A percentile compares a stretch with the other conserved stretches of the same genome.
phyloP scores from a whole-genome alignment of 176 grass and related monocot species.

The Poa annua region DNA sequence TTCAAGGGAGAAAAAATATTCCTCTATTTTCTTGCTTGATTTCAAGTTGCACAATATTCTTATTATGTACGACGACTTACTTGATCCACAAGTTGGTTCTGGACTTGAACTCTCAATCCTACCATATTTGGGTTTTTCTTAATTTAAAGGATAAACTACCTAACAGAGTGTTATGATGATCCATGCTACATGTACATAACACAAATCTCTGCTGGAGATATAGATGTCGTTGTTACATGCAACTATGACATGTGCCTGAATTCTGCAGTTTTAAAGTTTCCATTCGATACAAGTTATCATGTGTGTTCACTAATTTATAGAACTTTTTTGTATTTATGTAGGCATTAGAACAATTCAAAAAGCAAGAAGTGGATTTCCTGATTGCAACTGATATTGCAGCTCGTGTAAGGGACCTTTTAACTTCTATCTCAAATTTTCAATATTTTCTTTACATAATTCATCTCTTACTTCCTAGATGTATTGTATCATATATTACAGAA shows the following conservation, averaged over 20 bases:
- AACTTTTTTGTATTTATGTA: conserved; percentile 28
- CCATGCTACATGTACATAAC: not conserved
- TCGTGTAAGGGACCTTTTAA: conserved; percentile 71
- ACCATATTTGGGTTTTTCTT: not conserved
- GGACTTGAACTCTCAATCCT: not conserved
- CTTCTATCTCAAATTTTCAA: not conserved
- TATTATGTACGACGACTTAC: not conserved
- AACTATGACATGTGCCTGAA: not conserved
- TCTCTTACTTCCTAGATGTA: not conserved
- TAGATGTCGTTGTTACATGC: not conserved
- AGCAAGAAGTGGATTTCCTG: conserved; percentile 87
- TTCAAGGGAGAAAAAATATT: not conserved
- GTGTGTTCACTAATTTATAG: conserved; percentile 4
- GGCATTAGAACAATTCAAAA: conserved; percentile 95
- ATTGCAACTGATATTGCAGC: conserved; percentile 98
- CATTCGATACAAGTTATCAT: conserved; percentile 10
- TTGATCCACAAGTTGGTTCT: not conserved
- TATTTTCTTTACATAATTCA: conserved; percentile 11
- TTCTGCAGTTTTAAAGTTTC: not conserved
- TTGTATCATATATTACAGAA: not conserved
- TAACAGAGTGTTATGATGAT: not conserved
- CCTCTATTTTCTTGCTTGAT: not conserved
- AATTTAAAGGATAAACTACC: not conserved
- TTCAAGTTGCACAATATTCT: not conserved
- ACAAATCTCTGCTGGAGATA: not conserved